These are phyloP conservation scores for Aspergillus costaricaensis DNA, from an alignment of 2,329 filamentous ascomycete genomes.

Conservation along the genomic window DNA sequence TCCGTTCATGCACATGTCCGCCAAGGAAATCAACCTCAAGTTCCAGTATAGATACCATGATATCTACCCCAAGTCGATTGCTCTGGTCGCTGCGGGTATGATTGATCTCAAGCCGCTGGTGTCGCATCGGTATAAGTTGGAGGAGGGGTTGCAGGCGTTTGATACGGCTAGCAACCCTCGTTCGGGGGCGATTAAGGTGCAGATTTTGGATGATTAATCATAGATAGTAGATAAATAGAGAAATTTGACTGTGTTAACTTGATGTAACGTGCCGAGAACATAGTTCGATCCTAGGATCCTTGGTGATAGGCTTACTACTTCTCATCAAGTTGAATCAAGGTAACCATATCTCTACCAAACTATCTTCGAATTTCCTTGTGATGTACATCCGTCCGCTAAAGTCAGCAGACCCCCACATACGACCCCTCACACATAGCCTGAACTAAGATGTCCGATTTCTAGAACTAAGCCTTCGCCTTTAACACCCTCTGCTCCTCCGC, in stretches of 20 bases:
- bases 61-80: conserved; percentile 27
- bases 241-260: too few relatives aligned
- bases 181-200: conserved; percentile 38
- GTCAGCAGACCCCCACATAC: too few relatives aligned
- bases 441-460: too few relatives aligned
- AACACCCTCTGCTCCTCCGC: conserved; percentile 17
- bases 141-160: conserved; percentile 42
- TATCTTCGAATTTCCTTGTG: too few relatives aligned
- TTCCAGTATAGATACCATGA: conserved; percentile 26
- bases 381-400: too few relatives aligned
- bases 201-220: conserved; percentile 24
- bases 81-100: conserved; percentile 35
- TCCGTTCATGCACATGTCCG: conserved; percentile 25
- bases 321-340: too few relatives aligned
- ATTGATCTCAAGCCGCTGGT: conserved; percentile 43
- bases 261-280: too few relatives aligned
- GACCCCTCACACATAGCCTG: too few relatives aligned
- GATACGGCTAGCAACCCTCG: conserved; percentile 38
- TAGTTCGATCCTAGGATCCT: too few relatives aligned
- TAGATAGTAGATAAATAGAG: not conserved
- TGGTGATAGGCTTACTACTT: too few relatives aligned
- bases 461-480: not conserved
- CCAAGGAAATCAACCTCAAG: conserved; percentile 22
- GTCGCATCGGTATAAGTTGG: conserved; percentile 40
- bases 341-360: too few relatives aligned